Evolutionary conservation across 1,284 basidiomycete genomes (phyloP).

Genomic region (Ustilago lituana): DNA sequence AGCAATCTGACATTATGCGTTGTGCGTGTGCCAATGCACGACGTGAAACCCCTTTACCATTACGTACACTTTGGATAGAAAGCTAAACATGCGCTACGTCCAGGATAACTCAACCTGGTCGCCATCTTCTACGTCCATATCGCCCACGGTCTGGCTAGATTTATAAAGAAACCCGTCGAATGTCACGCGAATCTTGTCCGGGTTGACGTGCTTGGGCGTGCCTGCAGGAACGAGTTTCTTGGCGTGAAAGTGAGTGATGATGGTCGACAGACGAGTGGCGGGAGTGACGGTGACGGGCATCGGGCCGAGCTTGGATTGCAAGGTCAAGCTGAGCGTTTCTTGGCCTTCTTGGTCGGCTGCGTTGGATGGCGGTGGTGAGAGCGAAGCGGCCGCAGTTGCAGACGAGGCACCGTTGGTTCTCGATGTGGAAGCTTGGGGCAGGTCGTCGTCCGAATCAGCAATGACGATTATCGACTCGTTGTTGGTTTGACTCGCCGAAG

Average conservation of each 20-base stretch:
- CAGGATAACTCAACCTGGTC: constrained; percentile 33
- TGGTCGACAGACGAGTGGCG: constrained; percentile 33
- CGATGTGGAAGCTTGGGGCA: neutral
- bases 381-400: no score
- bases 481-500: neutral
- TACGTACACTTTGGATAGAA: no score
- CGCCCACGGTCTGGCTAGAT: constrained; percentile 19
- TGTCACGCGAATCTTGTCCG: constrained; percentile 3
- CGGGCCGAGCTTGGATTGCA: constrained; percentile 30
- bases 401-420: no score
- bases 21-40: no score
- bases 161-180: constrained; percentile 43
- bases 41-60: no score
- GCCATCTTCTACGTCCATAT: constrained; percentile 48
- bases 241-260: constrained; percentile 44
- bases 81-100: no score
- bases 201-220: neutral
- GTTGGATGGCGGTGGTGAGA: neutral
- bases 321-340: constrained; percentile 34
- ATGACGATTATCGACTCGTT: constrained; percentile 6
- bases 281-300: constrained; percentile 44
- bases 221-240: constrained; percentile 14
- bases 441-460: constrained; percentile 27
- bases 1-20: neutral
- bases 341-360: neutral